Conservation (phyloP, 2,329 filamentous ascomycete species). For the Venturia pyrina region DNA sequence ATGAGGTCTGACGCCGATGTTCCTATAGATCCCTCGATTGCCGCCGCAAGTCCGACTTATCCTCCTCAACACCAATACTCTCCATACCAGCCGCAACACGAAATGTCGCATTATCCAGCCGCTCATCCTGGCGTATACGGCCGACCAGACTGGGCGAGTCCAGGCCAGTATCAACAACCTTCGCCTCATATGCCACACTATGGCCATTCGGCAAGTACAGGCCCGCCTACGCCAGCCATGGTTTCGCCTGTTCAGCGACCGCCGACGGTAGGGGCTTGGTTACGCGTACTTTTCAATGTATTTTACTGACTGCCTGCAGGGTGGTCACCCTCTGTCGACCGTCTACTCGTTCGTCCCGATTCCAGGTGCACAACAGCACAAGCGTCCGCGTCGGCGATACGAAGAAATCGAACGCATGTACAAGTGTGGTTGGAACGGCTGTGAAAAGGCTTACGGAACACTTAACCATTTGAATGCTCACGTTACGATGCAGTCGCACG, state of each 20-base stretch:
- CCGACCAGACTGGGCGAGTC: slow-evolving; percentile 62
- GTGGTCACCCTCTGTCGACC: slow-evolving; percentile 51
- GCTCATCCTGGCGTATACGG: slow-evolving; percentile 55
- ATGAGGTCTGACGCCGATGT: slow-evolving; percentile 92
- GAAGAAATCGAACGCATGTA: slow-evolving; percentile 99
- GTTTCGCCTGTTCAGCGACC: slow-evolving; percentile 50
- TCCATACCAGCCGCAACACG: slow-evolving; percentile 74
- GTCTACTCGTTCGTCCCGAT: slow-evolving; percentile 98
- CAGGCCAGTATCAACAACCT: slow-evolving; percentile 43
- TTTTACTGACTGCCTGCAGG: slow-evolving; percentile 23
- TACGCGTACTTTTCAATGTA: not conserved
- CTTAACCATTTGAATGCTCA: slow-evolving; percentile 96
- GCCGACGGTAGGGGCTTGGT: slow-evolving; percentile 45
- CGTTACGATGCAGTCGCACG: slow-evolving; percentile 97
- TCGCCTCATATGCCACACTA: slow-evolving; percentile 31
- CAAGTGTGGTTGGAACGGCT: slow-evolving; percentile 97
- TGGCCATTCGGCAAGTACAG: slow-evolving; percentile 45
- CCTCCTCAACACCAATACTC: slow-evolving; percentile 75
- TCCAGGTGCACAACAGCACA: slow-evolving; percentile 92
- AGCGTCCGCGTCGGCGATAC: slow-evolving; percentile 83
- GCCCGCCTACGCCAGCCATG: slow-evolving; percentile 46
- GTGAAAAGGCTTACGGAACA: slow-evolving; percentile 97
- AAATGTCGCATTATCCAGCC: slow-evolving; percentile 68
- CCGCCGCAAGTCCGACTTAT: slow-evolving; percentile 86
- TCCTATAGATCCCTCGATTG: slow-evolving; percentile 98